Evolutionary conservation across 306 rosid genomes (phyloP).

Genomic region (Cyamopsis tetragonoloba): DNA sequence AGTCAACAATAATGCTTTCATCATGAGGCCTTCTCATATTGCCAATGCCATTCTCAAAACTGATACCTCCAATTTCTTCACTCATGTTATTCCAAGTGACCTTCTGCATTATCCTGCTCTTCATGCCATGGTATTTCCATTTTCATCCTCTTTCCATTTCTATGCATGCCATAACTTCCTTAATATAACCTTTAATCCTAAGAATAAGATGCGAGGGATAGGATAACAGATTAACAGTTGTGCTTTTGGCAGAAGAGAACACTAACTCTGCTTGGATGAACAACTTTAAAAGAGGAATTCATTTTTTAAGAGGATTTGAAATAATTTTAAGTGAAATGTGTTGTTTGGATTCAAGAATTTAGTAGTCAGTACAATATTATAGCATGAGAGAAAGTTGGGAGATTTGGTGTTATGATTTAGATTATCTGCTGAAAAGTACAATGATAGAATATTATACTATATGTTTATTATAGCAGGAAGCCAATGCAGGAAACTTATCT

Average conservation of each 20-base stretch:
- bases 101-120: neutral
- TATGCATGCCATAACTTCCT: neutral
- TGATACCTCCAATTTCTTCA: conserved; percentile 27
- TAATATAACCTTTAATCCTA: neutral
- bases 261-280: too few relatives aligned
- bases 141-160: neutral
- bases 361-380: too few relatives aligned
- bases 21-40: conserved; percentile 25
- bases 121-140: neutral
- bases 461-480: too few relatives aligned
- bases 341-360: too few relatives aligned
- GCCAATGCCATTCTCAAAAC: conserved; percentile 19
- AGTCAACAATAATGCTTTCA: conserved; percentile 5
- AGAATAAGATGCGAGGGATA: too few relatives aligned
- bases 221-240: too few relatives aligned
- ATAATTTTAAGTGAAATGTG: too few relatives aligned
- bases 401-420: neutral
- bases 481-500: too few relatives aligned
- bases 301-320: too few relatives aligned
- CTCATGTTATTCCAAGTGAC: neutral
- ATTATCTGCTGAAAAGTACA: neutral
- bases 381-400: neutral
- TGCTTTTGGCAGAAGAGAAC: neutral
- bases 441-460: too few relatives aligned
- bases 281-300: too few relatives aligned